Conservation (phyloP, 2,329 filamentous ascomycete genomes). For the Coniochaeta pulveracea region DNA sequence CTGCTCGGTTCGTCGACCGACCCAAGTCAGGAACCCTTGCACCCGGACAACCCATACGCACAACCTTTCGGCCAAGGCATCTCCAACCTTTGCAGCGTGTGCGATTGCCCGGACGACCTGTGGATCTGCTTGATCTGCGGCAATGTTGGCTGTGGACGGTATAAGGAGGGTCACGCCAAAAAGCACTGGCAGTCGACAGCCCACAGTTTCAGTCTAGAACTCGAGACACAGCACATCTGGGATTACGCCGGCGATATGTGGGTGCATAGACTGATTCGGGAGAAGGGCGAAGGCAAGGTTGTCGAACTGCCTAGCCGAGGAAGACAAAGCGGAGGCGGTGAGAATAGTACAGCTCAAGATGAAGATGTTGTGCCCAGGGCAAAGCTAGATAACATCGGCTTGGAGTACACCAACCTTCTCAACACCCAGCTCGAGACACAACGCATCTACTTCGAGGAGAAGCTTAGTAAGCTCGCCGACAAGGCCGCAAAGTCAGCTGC, state of each 20-base stretch:
- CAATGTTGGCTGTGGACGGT: conserved; percentile 84
- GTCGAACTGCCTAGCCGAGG: conserved; percentile 68
- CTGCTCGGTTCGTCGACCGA: conserved; percentile 12
- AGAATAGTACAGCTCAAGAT: background rate
- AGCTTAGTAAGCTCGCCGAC: conserved; percentile 78
- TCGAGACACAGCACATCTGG: conserved; percentile 92
- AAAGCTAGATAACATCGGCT: conserved; percentile 65
- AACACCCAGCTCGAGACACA: conserved; percentile 90
- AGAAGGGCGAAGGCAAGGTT: conserved; percentile 84
- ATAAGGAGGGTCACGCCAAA: conserved; percentile 88
- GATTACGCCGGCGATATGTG: conserved; percentile 94
- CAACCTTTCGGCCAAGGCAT: conserved; percentile 46
- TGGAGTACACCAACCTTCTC: conserved; percentile 90
- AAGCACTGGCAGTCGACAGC: conserved; percentile 83
- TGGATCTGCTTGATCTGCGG: conserved; percentile 96
- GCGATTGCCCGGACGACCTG: conserved; percentile 69
- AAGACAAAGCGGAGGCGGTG: conserved; percentile 3
- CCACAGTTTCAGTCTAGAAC: conserved; percentile 87
- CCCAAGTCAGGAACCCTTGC: conserved; percentile 18
- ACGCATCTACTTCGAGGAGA: conserved; percentile 85
- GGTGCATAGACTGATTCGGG: conserved; percentile 89
- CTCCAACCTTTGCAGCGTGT: conserved; percentile 69
- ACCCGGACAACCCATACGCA: conserved; percentile 35
- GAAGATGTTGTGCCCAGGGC: conserved; percentile 57
- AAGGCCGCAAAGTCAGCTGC: conserved; percentile 69